Evolutionary conservation across 1,284 basidiomycete species (phyloP).

Genomic region (Anthracocystis setariae): DNA sequence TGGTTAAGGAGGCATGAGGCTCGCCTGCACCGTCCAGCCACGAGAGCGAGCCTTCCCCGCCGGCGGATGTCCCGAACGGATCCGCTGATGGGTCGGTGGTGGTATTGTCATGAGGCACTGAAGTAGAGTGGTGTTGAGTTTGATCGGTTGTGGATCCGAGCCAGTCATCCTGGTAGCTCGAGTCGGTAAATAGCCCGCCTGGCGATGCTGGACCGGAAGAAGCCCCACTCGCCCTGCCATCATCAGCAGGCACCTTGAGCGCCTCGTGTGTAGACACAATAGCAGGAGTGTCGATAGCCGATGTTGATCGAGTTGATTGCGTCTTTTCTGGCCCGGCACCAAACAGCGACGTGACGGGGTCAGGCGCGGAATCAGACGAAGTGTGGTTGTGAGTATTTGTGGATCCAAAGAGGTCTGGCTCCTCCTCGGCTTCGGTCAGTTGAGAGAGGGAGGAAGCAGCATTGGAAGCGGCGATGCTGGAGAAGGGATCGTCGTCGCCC

Average conservation of each 20-base stretch:
- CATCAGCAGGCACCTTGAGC: constrained; percentile 13
- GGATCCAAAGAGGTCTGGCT: constrained; percentile 33
- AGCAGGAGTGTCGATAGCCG: not conserved
- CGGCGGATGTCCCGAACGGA: constrained; percentile 23
- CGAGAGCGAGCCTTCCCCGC: constrained; percentile 34
- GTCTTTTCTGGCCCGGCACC: constrained; percentile 12
- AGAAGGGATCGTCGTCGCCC: constrained; percentile 58
- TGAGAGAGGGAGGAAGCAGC: constrained; percentile 20
- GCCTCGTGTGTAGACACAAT: constrained; percentile 1
- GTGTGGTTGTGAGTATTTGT: not conserved
- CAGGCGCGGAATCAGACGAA: constrained; percentile 5
- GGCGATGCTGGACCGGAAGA: constrained; percentile 37
- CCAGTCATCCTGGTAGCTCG: constrained; percentile 49
- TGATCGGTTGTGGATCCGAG: constrained; percentile 21
- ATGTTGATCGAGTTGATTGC: not conserved
- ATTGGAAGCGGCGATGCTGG: constrained; percentile 36
- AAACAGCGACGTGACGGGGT: constrained; percentile 23
- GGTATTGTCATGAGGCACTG: not conserved
- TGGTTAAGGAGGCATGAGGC: not conserved
- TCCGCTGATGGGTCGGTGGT: constrained; percentile 8
- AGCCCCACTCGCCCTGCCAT: constrained; percentile 11
- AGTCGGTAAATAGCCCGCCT: constrained; percentile 38
- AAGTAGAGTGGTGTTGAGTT: not conserved
- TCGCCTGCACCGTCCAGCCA: constrained; percentile 26
- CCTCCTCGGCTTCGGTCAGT: constrained; percentile 23